Evolutionary conservation across 23 red algal genomes (phyloP), one percentile per base, ranked within the genome.

Genomic region (Gracilaria gracilis): DNA sequence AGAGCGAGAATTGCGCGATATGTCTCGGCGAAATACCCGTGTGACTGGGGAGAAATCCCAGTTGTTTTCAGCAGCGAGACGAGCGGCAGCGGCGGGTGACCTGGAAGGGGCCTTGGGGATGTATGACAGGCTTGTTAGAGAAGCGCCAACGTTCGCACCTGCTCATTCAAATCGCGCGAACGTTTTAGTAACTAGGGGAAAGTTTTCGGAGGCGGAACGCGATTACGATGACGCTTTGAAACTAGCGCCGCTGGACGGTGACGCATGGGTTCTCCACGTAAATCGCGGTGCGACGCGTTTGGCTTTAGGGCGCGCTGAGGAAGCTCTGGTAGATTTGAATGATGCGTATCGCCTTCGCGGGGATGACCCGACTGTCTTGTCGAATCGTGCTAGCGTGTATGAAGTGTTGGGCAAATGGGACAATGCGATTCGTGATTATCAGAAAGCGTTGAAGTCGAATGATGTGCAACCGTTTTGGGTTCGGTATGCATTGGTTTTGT

Each of bases 381-480:
- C 86, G 61, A 99, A 95, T 61, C 90, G 97, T 19, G 97, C 94
- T 32, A 67, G 39, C 28, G 79, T 94, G 6, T 92, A 81, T 24
- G 75, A 91, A 48, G 80, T 61, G 57, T 58, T 90, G 61, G 83
- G 85, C 12, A 88, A 94, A n/a, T 99, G 89, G 81, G 94, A 94
- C 32, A 87, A 81, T 69, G 94, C 97, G 28, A 86, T 96, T 79
- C 36, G 61, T 4, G 94, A 99, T 76, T 99, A 95, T 65, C 80
- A 95, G 80, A 80, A 79, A 0, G 97, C 97, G 8, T 84, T 99
- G 13, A 79, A 95, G 21, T 79, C 79, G 36, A 86, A 93, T 37
- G 86, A 99, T 67, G 97, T 99, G 33, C 81, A 95, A 21, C 97
- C 93, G 39, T 99, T 94, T 48, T 99, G 97, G 97, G 46, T 95